phyloP scores from a whole-genome alignment of 2,329 filamentous ascomycete genomes.

The Diaporthe vexans region DNA sequence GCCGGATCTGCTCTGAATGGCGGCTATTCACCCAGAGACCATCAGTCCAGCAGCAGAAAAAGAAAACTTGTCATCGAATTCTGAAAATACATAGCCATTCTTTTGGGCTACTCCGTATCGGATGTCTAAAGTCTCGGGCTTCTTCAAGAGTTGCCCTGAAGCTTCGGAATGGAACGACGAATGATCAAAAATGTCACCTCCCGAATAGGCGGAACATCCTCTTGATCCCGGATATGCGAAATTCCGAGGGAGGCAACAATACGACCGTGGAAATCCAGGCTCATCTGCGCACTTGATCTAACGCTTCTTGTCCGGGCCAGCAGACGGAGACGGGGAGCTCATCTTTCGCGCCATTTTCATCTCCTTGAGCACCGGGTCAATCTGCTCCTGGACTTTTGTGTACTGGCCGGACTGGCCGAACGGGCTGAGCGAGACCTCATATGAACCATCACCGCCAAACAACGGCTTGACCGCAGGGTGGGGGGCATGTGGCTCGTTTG shows the following conservation, averaged over 20 bases:
- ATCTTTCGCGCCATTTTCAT: background rate
- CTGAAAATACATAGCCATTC: background rate
- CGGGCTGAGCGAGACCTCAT: background rate
- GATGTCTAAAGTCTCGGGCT: no score
- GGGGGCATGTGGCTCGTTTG: background rate
- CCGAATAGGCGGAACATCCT: background rate
- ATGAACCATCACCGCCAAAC: constrained; percentile 6
- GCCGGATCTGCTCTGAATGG: background rate
- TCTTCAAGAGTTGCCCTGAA: background rate
- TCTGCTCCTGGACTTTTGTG: background rate
- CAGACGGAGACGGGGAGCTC: background rate
- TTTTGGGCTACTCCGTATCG: background rate
- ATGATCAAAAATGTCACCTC: background rate
- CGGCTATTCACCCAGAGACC: background rate
- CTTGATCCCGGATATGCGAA: background rate
- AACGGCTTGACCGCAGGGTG: background rate
- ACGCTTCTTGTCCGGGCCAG: background rate
- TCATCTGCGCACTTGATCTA: background rate
- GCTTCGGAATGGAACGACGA: background rate
- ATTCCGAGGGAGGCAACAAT: background rate
- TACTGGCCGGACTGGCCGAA: background rate
- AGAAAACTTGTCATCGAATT: background rate
- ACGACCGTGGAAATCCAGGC: background rate
- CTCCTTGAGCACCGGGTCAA: background rate
- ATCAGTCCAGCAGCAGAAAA: background rate